Evolutionary conservation across 805 yeast genomes (phyloP).

Genomic region (Saturnispora serradocipensis): DNA sequence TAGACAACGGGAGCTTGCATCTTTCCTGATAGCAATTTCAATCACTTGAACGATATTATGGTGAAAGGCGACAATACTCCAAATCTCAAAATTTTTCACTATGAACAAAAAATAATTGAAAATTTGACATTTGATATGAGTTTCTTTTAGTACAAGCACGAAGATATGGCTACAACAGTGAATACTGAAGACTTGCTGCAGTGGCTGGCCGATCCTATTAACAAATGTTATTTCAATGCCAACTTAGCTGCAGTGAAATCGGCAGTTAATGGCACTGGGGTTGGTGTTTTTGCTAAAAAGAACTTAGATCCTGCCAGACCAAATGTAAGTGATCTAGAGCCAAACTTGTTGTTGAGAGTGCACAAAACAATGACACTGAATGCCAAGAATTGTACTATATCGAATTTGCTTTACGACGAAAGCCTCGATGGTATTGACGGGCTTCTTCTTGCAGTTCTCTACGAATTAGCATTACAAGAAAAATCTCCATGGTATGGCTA

Average conservation of each 20-base stretch:
- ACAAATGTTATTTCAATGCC: constrained; percentile 47
- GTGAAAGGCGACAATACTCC: neutral
- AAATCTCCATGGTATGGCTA: constrained; percentile 76
- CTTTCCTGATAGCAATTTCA: neutral
- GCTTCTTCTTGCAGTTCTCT: constrained; percentile 58
- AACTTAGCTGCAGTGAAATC: constrained; percentile 34
- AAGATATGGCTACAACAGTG: constrained; percentile 25
- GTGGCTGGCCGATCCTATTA: constrained; percentile 43
- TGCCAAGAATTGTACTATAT: constrained; percentile 49
- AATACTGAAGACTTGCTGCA: constrained; percentile 26
- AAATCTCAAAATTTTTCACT: neutral
- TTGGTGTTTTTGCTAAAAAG: constrained; percentile 59
- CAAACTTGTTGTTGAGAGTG: constrained; percentile 39
- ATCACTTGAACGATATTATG: neutral
- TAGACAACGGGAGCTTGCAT: constrained; percentile 85
- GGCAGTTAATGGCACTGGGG: constrained; percentile 43
- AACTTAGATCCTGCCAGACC: constrained; percentile 17
- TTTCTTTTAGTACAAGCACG: too few relatives aligned
- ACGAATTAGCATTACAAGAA: constrained; percentile 52
- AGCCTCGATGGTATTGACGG: constrained; percentile 56
- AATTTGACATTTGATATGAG: neutral
- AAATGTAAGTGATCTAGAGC: constrained; percentile 18
- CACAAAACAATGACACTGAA: constrained; percentile 56
- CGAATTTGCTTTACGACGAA: constrained; percentile 57
- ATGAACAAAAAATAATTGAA: neutral